Evolutionary conservation across 1,139 yeast species (phyloP), one percentile per base, ranked within the genome.

Genomic region (Meyerozyma guilliermondii): DNA sequence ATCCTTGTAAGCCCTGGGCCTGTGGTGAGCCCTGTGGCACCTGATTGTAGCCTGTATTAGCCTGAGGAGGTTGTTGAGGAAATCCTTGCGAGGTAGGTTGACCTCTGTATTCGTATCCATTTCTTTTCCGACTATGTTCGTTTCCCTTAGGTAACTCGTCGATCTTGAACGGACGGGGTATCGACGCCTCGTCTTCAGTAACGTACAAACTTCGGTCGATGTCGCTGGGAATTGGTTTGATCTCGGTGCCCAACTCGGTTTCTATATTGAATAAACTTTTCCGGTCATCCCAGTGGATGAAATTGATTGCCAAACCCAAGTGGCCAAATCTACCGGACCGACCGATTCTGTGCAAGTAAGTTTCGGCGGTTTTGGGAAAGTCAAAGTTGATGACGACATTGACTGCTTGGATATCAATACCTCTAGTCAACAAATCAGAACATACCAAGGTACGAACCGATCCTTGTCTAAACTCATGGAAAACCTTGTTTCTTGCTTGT

Each of bases 291-390:
- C 98, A 92, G 64, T 91, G 87, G 73, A 92, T 89, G 58, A 92
- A 80, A 67, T 92, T 94, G 60, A 92, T 91, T 36, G 98, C 98
- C 62, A 92, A 78, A 75, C 98, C 98, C 61, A 91, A 80, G 65
- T 94, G 98, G 53, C 98, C 98, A 62, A 89, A 92, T 76, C 98
- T 86, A 55, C 98, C 99, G 3, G 97, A 89, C 74, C 99, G 91
- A 75, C 99, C 98, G 59, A 92, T 94, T 78, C 98, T 87, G 69
- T 92, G 98, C 56, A 92, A 78, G 65, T 92, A 92, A 36, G 98
- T 92, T 67, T 92, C 98, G 9, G 98, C 97, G 46, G 87, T 89
- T 66, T 92, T 92, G 48, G 99, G 98, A 82, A 92, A 92, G 67
- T 92, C 98, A 65, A 92, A 94, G 68, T 92, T 92, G 58, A 92